Percentiles rank a stretch among this genome's conserved stretches.
phyloP scores from a whole-genome alignment of 768 basidiomycete genomes.

The Calocybe gangraenosa region DNA sequence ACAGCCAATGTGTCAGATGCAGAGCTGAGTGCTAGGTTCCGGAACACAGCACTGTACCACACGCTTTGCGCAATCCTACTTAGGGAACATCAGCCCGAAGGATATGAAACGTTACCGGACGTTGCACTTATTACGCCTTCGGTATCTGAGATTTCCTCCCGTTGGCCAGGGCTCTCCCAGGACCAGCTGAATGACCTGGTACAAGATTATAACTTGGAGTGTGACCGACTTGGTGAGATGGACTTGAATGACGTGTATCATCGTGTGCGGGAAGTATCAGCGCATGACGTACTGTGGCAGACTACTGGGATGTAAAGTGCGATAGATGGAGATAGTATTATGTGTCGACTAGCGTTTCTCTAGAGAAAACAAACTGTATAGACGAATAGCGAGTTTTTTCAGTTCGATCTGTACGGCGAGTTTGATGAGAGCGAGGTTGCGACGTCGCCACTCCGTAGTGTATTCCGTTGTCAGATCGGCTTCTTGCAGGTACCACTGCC shows the following conservation, averaged over 20 bases:
- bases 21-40: constrained; percentile 68
- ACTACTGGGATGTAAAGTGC: constrained; percentile 5
- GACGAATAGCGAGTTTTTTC: constrained; percentile 33
- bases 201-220: constrained; percentile 60
- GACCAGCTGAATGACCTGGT: constrained; percentile 59
- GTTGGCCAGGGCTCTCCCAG: constrained; percentile 70
- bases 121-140: constrained; percentile 59
- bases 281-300: constrained; percentile 40
- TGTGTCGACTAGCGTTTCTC: constrained; percentile 12
- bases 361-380: constrained; percentile 23
- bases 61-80: constrained; percentile 51
- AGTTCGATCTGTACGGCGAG: constrained; percentile 57
- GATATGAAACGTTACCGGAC: constrained; percentile 51
- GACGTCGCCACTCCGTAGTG: constrained; percentile 61
- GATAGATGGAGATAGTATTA: constrained; percentile 10
- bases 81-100: constrained; percentile 36
- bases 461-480: constrained; percentile 52
- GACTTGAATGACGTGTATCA: constrained; percentile 59
- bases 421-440: constrained; percentile 51
- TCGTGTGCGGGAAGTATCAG: constrained; percentile 60
- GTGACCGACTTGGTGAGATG: constrained; percentile 52
- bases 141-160: constrained; percentile 54
- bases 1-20: constrained; percentile 75
- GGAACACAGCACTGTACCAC: constrained; percentile 68
- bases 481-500: constrained; percentile 73